phyloP scores from a whole-genome alignment of 2,329 filamentous ascomycete genomes.

The Scytalidium lignicola region DNA sequence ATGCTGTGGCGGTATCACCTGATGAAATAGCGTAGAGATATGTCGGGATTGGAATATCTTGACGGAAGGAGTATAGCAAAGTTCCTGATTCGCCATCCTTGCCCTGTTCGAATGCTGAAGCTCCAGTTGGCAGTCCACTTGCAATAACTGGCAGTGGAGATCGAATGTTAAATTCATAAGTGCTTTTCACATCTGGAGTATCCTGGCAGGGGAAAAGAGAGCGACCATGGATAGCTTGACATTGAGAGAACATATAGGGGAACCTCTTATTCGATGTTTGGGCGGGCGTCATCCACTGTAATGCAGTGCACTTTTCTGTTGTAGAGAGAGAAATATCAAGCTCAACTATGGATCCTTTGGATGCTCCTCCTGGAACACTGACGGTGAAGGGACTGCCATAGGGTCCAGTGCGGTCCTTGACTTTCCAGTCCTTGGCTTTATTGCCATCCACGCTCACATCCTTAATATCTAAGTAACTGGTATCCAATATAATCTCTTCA shows the following conservation, averaged over 20 bases:
- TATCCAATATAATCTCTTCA: constrained; percentile 79
- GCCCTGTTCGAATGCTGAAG: constrained; percentile 44
- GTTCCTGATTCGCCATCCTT: constrained; percentile 47
- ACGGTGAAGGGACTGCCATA: constrained; percentile 70
- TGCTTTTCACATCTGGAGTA: constrained; percentile 96
- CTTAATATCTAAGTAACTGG: constrained; percentile 72
- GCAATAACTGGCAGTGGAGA: constrained; percentile 88
- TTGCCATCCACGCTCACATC: constrained; percentile 65
- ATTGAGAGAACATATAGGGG: constrained; percentile 97
- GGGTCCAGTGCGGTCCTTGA: constrained; percentile 62
- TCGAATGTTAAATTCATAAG: constrained; percentile 81
- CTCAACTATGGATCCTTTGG: constrained; percentile 47
- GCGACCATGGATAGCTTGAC: constrained; percentile 91
- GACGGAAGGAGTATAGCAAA: constrained; percentile 76
- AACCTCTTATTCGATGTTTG: constrained; percentile 96
- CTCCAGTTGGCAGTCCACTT: constrained; percentile 64
- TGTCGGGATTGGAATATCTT: constrained; percentile 86
- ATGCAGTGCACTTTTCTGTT: constrained; percentile 80
- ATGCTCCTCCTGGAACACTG: constrained; percentile 48
- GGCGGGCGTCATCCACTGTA: constrained; percentile 91
- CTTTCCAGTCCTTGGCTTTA: constrained; percentile 57
- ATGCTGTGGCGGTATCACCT: constrained; percentile 79
- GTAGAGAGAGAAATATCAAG: constrained; percentile 69
- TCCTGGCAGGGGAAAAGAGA: constrained; percentile 97
- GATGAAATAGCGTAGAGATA: constrained; percentile 92